phyloP scores from a whole-genome alignment of 2,329 filamentous ascomycete genomes.

The Talaromyces sp. region DNA sequence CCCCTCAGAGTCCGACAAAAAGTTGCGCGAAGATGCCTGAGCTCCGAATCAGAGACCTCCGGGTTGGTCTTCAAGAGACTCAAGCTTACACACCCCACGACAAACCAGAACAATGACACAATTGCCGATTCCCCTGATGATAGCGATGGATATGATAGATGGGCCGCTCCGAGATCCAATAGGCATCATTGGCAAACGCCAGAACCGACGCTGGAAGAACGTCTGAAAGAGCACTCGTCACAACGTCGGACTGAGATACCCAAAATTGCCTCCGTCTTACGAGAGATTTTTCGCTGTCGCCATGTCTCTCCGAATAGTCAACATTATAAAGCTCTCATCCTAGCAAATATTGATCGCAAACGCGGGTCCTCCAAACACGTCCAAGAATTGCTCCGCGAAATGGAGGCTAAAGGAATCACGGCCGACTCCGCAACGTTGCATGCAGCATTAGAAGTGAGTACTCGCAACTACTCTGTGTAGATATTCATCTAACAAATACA shows the following conservation, averaged over 20 bases:
- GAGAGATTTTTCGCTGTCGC: conserved; percentile 33
- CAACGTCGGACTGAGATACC: conserved; percentile 20
- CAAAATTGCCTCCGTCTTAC: conserved; percentile 27
- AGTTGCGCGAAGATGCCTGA: conserved; percentile 8
- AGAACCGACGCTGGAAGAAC: conserved; percentile 22
- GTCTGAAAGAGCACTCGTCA: conserved; percentile 21
- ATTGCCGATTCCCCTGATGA: not conserved
- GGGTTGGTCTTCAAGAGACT: not conserved
- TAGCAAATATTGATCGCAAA: conserved; percentile 59
- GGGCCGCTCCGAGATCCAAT: not conserved
- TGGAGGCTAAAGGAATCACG: conserved; percentile 57
- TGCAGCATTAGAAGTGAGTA: conserved; percentile 58
- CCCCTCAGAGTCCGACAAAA: conserved; percentile 12
- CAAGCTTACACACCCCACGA: not conserved
- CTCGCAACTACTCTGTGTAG: not conserved
- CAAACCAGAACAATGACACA: not conserved
- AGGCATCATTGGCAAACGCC: conserved; percentile 2
- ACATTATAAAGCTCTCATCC: conserved; percentile 68
- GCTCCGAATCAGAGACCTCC: not conserved
- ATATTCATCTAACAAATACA: not conserved
- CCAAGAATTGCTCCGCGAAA: conserved; percentile 62
- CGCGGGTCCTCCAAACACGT: conserved; percentile 64
- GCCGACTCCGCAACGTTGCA: conserved; percentile 65
- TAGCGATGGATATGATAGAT: not conserved
- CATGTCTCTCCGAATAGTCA: conserved; percentile 29